Percentiles rank a stretch among this genome's conserved stretches.
phyloP scores from a whole-genome alignment of 2,329 filamentous ascomycete genomes.

The Alternaria triticina region DNA sequence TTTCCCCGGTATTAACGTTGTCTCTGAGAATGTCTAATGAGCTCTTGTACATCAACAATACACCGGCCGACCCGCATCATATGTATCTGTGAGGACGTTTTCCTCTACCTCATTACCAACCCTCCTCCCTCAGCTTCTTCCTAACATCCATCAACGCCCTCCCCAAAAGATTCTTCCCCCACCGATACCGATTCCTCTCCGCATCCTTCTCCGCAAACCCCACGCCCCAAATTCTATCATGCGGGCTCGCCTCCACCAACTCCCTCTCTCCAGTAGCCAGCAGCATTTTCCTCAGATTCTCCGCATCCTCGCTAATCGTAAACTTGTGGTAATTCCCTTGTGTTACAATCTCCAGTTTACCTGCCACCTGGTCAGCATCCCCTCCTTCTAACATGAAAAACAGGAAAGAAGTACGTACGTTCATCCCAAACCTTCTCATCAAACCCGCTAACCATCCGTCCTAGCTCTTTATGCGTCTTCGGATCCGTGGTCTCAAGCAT shows the following conservation, averaged over 20 bases:
- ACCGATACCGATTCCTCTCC: conserved; percentile 54
- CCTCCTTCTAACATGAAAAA: background rate
- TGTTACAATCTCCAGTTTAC: background rate
- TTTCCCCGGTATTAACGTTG: background rate
- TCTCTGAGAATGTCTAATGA: accelerated
- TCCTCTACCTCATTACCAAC: background rate
- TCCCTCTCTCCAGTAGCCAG: conserved; percentile 62
- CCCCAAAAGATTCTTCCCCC: conserved; percentile 71
- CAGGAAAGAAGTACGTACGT: background rate
- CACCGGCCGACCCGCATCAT: background rate
- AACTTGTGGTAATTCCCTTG: background rate
- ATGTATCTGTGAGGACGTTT: background rate
- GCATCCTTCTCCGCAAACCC: conserved; percentile 64
- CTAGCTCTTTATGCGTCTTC: background rate
- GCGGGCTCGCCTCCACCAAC: conserved; percentile 61
- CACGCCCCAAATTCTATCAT: conserved; percentile 70
- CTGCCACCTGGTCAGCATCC: background rate
- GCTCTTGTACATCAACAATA: accelerated
- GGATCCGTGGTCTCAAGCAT: background rate
- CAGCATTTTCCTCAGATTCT: background rate
- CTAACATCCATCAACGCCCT: conserved; percentile 67
- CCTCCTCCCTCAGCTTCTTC: conserved; percentile 56
- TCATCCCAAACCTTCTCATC: background rate
- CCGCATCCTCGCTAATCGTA: background rate
- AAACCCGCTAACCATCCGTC: background rate